Percentiles rank a stretch among this genome's conserved stretches.
Evolutionary conservation across 2,329 filamentous ascomycete genomes (phyloP).

Genomic region (Aspergillus versicolor): DNA sequence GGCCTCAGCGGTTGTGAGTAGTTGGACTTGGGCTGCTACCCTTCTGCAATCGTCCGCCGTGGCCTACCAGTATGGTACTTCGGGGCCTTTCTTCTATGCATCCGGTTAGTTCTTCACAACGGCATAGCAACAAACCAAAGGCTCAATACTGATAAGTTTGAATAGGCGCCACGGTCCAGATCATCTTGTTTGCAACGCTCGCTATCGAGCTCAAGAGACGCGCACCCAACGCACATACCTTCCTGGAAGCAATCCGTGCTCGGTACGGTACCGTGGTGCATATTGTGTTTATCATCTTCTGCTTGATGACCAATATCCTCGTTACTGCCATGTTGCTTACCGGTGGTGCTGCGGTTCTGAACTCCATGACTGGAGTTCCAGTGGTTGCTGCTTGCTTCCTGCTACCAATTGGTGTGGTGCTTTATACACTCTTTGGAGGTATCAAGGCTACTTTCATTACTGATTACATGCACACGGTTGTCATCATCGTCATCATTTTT

Average conservation of each 20-base stretch:
- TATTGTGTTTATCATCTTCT: slow-evolving; percentile 77
- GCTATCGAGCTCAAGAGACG: slow-evolving; percentile 86
- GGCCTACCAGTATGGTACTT: slow-evolving; percentile 74
- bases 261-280: slow-evolving; percentile 75
- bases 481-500: slow-evolving; percentile 74
- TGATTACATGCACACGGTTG: slow-evolving; percentile 81
- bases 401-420: slow-evolving; percentile 74
- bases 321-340: slow-evolving; percentile 88
- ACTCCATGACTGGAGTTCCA: slow-evolving; percentile 68
- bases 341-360: slow-evolving; percentile 75
- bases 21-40: slow-evolving; percentile 91
- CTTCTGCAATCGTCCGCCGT: slow-evolving; percentile 77
- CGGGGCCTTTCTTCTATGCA: slow-evolving; percentile 67
- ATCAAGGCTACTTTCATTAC: slow-evolving; percentile 88
- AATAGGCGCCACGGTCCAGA: slow-evolving; percentile 73
- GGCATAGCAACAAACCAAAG: slow-evolving; percentile 18
- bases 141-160: slow-evolving; percentile 21
- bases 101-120: slow-evolving; percentile 46
- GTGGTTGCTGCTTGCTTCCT: slow-evolving; percentile 82
- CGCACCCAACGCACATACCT: slow-evolving; percentile 82
- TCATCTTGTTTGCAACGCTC: slow-evolving; percentile 84
- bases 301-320: slow-evolving; percentile 78
- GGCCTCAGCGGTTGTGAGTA: slow-evolving; percentile 84
- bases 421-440: slow-evolving; percentile 73
- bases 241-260: slow-evolving; percentile 78